Evolutionary conservation across 805 yeast genomes (phyloP).

Genomic region (Wickerhamiella bombiphila): DNA sequence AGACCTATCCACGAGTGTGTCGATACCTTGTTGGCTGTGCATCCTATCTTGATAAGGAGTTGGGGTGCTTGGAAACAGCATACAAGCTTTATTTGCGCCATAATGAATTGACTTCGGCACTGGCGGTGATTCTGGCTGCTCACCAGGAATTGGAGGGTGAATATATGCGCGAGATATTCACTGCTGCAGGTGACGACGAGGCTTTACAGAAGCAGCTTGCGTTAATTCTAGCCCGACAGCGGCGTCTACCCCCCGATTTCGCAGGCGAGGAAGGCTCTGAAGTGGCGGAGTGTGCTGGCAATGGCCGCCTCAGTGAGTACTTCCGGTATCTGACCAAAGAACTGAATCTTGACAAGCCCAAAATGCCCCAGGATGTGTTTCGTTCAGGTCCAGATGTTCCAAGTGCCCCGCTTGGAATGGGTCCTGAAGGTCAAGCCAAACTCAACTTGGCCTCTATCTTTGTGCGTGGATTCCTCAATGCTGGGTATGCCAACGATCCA

Average conservation of each 20-base stretch:
- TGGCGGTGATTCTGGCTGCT: slow-evolving; percentile 46
- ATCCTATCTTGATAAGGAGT: slow-evolving; percentile 86
- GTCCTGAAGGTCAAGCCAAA: slow-evolving; percentile 63
- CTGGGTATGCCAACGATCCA: slow-evolving; percentile 83
- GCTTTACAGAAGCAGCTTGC: slow-evolving; percentile 80
- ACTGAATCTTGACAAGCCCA: slow-evolving; percentile 75
- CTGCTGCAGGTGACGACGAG: slow-evolving; percentile 51
- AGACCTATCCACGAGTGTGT: slow-evolving; percentile 78
- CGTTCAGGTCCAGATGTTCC: slow-evolving; percentile 26
- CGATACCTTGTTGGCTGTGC: slow-evolving; percentile 91
- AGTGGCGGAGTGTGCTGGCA: slow-evolving; percentile 78
- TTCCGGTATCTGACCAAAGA: slow-evolving; percentile 72
- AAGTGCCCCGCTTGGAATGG: slow-evolving; percentile 34
- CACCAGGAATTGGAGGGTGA: slow-evolving; percentile 73
- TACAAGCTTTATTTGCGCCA: slow-evolving; percentile 68
- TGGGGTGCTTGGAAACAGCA: slow-evolving; percentile 74
- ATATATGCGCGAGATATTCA: slow-evolving; percentile 42
- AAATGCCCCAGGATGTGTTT: slow-evolving; percentile 88
- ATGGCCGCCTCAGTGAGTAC: slow-evolving; percentile 62
- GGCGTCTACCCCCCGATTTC: slow-evolving; percentile 56
- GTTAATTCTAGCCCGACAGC: slow-evolving; percentile 74
- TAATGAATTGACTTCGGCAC: slow-evolving; percentile 74
- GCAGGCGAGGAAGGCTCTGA: slow-evolving; percentile 25
- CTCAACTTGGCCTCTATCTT: slow-evolving; percentile 92
- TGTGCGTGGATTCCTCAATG: slow-evolving; percentile 79